These are phyloP conservation scores for Sugiyamaella valdiviana DNA, from an alignment of 805 yeast genomes.

Conservation along the genomic window DNA sequence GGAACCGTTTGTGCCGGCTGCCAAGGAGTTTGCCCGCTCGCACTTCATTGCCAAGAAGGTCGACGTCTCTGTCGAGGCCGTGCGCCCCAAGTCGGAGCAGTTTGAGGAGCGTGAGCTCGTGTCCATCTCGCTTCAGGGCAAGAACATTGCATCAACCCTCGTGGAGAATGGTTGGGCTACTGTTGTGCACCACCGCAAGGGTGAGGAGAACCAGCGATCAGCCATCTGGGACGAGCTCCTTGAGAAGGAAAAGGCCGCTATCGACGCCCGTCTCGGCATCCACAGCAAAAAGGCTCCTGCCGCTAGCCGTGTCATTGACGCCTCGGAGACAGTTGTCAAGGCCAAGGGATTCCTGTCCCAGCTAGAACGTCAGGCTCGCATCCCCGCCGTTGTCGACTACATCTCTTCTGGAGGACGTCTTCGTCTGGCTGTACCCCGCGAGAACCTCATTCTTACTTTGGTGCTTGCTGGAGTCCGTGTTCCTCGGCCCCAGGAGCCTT, in stretches of 20 bases:
- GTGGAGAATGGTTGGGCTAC: constrained; percentile 66
- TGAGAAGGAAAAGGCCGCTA: constrained; percentile 61
- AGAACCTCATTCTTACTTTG: constrained; percentile 59
- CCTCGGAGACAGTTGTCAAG: constrained; percentile 64
- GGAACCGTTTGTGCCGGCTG: constrained; percentile 53
- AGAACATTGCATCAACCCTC: constrained; percentile 54
- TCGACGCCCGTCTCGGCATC: constrained; percentile 53
- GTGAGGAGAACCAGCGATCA: constrained; percentile 59
- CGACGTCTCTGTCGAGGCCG: constrained; percentile 54
- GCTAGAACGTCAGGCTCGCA: constrained; percentile 56
- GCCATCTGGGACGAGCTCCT: constrained; percentile 70
- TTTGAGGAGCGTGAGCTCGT: constrained; percentile 64
- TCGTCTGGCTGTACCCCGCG: constrained; percentile 61
- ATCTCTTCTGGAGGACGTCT: constrained; percentile 64
- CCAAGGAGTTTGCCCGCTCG: constrained; percentile 70
- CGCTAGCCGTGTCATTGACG: constrained; percentile 63
- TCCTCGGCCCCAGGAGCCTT: constrained; percentile 33
- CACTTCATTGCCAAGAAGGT: constrained; percentile 66
- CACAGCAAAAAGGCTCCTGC: constrained; percentile 53
- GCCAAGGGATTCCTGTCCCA: constrained; percentile 71
- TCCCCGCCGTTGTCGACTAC: constrained; percentile 67
- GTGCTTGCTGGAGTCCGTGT: constrained; percentile 68
- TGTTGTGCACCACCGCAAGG: constrained; percentile 73
- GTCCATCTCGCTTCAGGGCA: constrained; percentile 47
- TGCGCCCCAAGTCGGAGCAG: constrained; percentile 53